Percentiles rank a stretch among this genome's conserved stretches.
Conservation (phyloP, 768 basidiomycete species). For the Calocera cornea region DNA sequence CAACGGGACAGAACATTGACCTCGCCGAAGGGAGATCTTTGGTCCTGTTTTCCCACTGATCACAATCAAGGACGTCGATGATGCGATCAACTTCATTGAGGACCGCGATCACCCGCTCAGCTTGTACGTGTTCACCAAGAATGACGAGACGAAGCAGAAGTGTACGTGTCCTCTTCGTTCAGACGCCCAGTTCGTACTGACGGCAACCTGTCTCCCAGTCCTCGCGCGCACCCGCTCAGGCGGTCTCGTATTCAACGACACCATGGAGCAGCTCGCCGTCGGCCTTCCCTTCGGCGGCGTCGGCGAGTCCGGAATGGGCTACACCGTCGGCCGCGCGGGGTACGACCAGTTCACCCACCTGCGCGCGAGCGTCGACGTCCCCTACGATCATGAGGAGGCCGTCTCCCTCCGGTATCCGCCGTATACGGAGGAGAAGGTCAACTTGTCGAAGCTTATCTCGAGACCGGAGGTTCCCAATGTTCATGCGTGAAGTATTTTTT, state of each 20-base stretch:
- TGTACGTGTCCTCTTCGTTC: conserved; percentile 11
- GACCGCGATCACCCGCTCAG: conserved; percentile 43
- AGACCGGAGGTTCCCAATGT: background rate
- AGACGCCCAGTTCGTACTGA: background rate
- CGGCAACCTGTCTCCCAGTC: background rate
- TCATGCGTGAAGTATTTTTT: background rate
- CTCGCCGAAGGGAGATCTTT: conserved; percentile 24
- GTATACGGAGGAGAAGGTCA: background rate
- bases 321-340: background rate
- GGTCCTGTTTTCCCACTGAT: conserved; percentile 38
- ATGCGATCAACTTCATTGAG: conserved; percentile 57
- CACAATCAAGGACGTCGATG: conserved; percentile 34
- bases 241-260: conserved; percentile 55
- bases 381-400: background rate
- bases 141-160: conserved; percentile 23
- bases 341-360: background rate
- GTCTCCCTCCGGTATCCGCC: background rate
- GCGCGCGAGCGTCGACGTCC: background rate
- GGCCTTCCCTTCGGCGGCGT: conserved; percentile 14
- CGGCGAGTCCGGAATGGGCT: conserved; percentile 7
- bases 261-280: background rate
- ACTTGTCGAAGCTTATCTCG: background rate
- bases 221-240: conserved; percentile 54
- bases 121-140: conserved; percentile 49
- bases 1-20: background rate